Conservation (phyloP, 352 stramenopile genomes). For the Globisporangium carolinianum region DNA sequence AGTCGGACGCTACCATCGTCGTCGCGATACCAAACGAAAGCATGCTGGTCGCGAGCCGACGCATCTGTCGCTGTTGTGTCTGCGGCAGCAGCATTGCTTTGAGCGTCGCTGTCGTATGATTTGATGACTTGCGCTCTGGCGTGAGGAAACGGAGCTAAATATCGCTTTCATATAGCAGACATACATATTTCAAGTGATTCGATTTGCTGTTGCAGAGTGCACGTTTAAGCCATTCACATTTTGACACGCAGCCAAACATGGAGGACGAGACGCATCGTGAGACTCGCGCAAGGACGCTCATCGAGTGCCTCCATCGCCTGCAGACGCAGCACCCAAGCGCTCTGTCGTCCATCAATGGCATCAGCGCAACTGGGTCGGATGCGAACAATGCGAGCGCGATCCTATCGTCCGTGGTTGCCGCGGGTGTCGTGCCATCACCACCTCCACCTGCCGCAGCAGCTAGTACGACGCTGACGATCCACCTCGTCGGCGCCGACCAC, state of each 20-base stretch:
- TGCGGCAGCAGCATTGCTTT: too few species aligned
- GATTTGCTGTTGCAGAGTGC: too few species aligned
- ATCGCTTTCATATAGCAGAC: too few species aligned
- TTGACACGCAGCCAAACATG: neutral
- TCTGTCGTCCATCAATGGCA: neutral
- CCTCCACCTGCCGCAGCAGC: neutral
- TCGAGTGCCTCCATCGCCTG: constrained; percentile 28
- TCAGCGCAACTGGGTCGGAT: neutral
- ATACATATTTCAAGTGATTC: too few species aligned
- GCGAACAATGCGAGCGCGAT: neutral
- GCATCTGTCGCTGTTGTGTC: neutral
- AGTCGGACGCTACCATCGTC: neutral
- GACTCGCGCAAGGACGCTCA: constrained; percentile 23
- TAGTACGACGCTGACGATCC: constrained; percentile 31
- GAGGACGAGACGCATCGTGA: constrained; percentile 7
- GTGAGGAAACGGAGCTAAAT: too few species aligned
- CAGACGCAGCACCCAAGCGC: constrained; percentile 7
- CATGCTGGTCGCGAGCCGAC: neutral
- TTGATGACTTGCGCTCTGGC: neutral
- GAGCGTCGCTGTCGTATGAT: neutral
- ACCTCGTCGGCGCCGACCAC: constrained; percentile 71
- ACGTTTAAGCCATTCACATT: neutral
- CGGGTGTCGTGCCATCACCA: neutral
- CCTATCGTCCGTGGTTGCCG: neutral
- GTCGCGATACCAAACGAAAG: neutral